Conservation (phyloP, 306 rosid genomes). For the Hippophae rhamnoides region DNA sequence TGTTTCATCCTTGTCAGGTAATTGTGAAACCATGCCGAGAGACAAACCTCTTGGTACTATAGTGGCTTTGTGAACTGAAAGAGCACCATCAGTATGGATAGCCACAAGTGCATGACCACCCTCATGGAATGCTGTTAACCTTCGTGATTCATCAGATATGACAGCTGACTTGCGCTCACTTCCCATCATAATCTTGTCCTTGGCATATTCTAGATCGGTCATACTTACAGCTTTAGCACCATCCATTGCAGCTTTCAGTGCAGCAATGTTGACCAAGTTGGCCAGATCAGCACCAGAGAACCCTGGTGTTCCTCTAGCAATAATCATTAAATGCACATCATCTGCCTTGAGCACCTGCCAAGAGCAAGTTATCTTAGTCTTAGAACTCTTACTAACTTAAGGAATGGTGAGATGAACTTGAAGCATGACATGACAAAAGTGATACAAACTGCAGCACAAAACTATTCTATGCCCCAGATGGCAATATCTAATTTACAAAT, state of each 20-base stretch:
- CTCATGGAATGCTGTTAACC: conserved; percentile 73
- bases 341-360: conserved; percentile 66
- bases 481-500: no score
- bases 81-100: conserved; percentile 72
- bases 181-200: conserved; percentile 91
- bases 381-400: not conserved
- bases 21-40: conserved; percentile 83
- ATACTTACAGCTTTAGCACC: conserved; percentile 76
- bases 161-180: conserved; percentile 83
- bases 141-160: conserved; percentile 62
- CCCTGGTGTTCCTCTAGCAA: conserved; percentile 83
- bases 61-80: conserved; percentile 84
- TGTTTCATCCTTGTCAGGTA: conserved; percentile 71
- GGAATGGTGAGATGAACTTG: not conserved
- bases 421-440: no score
- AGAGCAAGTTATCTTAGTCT: conserved; percentile 2
- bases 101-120: conserved; percentile 96
- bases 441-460: no score
- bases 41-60: conserved; percentile 85
- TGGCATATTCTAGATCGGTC: conserved; percentile 80
- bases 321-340: conserved; percentile 70
- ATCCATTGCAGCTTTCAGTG: conserved; percentile 86
- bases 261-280: conserved; percentile 77
- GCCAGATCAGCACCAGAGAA: conserved; percentile 95
- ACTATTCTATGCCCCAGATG: no score